phyloP scores from a whole-genome alignment of 2,329 filamentous ascomycete species.

The Fonsecaea monophora region DNA sequence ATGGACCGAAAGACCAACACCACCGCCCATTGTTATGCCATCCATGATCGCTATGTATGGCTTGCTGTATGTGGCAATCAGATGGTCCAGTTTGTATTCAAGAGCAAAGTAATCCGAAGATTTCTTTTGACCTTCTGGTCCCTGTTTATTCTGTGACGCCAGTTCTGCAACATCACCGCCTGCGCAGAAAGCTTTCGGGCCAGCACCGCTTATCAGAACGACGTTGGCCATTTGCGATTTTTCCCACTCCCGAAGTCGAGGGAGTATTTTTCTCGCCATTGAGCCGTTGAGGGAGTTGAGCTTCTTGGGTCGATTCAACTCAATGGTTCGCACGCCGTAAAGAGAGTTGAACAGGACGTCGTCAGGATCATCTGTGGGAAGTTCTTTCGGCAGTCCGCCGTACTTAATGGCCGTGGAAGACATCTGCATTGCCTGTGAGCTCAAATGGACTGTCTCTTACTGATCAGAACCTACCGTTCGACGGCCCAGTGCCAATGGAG shows the following conservation, averaged over 20 bases:
- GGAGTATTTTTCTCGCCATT: conserved; percentile 94
- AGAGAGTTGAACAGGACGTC: conserved; percentile 92
- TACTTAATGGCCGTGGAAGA: conserved; percentile 42
- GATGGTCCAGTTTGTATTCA: conserved; percentile 95
- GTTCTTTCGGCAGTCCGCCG: conserved; percentile 55
- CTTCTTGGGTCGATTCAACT: conserved; percentile 92
- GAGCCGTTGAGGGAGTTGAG: conserved; percentile 91
- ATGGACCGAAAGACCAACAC: conserved; percentile 91
- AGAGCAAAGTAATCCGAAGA: conserved; percentile 88
- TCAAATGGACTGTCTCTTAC: not conserved
- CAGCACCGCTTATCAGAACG: conserved; percentile 88
- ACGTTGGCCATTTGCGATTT: conserved; percentile 95
- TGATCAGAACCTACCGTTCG: conserved; percentile 23
- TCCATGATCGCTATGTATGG: conserved; percentile 97
- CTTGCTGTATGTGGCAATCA: conserved; percentile 91
- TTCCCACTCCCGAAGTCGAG: conserved; percentile 88
- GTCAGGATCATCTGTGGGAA: conserved; percentile 74
- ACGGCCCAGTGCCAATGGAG: conserved; percentile 19
- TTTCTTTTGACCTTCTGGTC: conserved; percentile 71
- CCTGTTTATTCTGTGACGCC: conserved; percentile 73
- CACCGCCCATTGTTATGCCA: conserved; percentile 97
- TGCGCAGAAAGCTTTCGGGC: conserved; percentile 84
- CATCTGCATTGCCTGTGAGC: conserved; percentile 49
- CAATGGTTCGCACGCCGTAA: conserved; percentile 88
- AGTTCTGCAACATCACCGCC: conserved; percentile 88